Percentiles rank a stretch among this genome's conserved stretches.
Conservation (phyloP, 106 monocot species). For the Chionographis japonica region DNA sequence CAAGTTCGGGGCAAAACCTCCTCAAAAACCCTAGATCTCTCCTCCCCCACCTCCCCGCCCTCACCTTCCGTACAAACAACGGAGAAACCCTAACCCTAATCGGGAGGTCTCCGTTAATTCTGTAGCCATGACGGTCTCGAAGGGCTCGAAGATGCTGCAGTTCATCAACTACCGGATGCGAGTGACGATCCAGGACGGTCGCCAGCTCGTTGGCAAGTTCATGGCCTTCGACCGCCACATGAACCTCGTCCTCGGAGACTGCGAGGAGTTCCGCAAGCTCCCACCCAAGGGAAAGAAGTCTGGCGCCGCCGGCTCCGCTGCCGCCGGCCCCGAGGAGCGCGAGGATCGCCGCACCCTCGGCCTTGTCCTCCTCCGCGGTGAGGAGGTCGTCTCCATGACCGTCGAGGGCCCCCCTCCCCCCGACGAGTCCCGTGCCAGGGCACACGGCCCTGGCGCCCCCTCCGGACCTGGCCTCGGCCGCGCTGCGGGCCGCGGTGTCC, state of each 20-base stretch:
- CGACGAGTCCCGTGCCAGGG: slow-evolving; percentile 61
- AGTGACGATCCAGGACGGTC: slow-evolving; percentile 93
- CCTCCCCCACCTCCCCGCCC: not conserved
- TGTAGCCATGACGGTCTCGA: slow-evolving; percentile 82
- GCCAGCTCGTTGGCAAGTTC: slow-evolving; percentile 97
- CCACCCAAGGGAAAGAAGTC: slow-evolving; percentile 46
- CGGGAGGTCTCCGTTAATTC: not conserved
- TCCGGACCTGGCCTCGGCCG: slow-evolving; percentile 80
- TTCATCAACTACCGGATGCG: slow-evolving; percentile 99
- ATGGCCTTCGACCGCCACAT: slow-evolving; percentile 99
- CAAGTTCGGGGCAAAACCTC: too few species aligned
- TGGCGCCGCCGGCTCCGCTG: not conserved
- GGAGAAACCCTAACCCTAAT: slow-evolving; percentile 18
- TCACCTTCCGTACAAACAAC: not conserved
- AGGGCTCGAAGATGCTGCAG: slow-evolving; percentile 98
- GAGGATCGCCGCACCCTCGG: slow-evolving; percentile 93
- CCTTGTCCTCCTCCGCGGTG: slow-evolving; percentile 84
- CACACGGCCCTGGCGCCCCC: slow-evolving; percentile 27
- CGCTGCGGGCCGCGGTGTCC: slow-evolving; percentile 85
- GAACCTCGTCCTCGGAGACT: slow-evolving; percentile 99
- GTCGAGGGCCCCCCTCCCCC: slow-evolving; percentile 91
- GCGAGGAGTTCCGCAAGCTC: slow-evolving; percentile 94
- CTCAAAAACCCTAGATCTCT: too few species aligned
- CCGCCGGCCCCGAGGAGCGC: slow-evolving; percentile 35
- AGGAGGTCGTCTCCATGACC: slow-evolving; percentile 94